Percentiles rank a stretch among this genome's conserved stretches.
Conservation (phyloP, 148 eudicot genomes). For the Chenopodium berlandieri region DNA sequence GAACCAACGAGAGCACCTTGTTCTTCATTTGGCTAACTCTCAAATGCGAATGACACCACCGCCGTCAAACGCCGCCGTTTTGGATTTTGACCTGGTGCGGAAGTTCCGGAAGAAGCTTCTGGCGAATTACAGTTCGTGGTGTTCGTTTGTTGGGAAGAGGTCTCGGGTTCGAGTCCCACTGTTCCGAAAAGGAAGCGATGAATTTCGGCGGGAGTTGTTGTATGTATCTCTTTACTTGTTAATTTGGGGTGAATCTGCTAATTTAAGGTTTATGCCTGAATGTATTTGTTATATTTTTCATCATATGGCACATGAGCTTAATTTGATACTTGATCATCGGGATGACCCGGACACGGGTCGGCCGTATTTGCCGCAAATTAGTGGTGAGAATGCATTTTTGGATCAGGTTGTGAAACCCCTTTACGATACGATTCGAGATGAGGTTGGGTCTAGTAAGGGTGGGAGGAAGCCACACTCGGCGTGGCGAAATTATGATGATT, state of each 20-base stretch:
- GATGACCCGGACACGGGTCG: conserved; percentile 55
- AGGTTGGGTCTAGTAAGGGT: conserved; percentile 59
- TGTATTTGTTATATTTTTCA: conserved; percentile 84
- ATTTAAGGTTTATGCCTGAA: conserved; percentile 73
- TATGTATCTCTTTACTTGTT: conserved; percentile 66
- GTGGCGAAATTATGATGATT: conserved; percentile 94
- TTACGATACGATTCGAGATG: conserved; percentile 46
- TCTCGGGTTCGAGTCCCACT: conserved; percentile 42
- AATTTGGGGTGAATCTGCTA: conserved; percentile 88
- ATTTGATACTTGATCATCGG: conserved; percentile 46
- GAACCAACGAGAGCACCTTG: conserved; percentile 85
- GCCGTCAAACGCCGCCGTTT: conserved; percentile 42
- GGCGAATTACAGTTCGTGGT: conserved; percentile 64
- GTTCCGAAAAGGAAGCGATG: conserved; percentile 39
- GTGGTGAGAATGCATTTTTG: conserved; percentile 54
- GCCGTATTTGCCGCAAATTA: conserved; percentile 44
- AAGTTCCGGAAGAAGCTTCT: conserved; percentile 57
- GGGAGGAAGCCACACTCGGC: conserved; percentile 90
- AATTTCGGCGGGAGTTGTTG: conserved; percentile 59
- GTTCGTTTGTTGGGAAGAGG: conserved; percentile 46
- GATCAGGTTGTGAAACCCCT: conserved; percentile 53
- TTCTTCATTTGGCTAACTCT: conserved; percentile 73
- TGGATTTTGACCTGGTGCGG: conserved; percentile 50
- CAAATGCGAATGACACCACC: conserved; percentile 74
- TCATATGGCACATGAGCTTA: conserved; percentile 70